Evolutionary conservation across 2,329 filamentous ascomycete species (phyloP).

Genomic region (Verruconis gallopava): DNA sequence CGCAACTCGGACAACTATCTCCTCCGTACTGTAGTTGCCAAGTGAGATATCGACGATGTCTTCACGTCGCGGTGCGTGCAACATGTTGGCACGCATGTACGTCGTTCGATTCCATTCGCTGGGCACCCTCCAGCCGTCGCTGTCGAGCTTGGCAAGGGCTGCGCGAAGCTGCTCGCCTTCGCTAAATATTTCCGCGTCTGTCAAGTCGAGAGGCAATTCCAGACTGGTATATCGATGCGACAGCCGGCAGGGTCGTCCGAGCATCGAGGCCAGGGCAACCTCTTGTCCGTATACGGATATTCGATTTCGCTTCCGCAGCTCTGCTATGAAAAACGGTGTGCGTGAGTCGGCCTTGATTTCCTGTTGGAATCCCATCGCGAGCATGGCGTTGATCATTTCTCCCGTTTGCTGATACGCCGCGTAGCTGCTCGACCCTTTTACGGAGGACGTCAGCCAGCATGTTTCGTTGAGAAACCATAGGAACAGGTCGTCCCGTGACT

Average conservation of each 20-base stretch:
- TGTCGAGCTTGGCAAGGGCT: slow-evolving; percentile 31
- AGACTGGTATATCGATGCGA: slow-evolving; percentile 41
- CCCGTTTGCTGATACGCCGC: slow-evolving; percentile 22
- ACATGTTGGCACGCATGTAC: slow-evolving; percentile 32
- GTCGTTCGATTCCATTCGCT: slow-evolving; percentile 33
- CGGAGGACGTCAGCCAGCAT: slow-evolving; percentile 15
- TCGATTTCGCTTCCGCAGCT: slow-evolving; percentile 23
- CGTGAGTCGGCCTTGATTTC: slow-evolving; percentile 20
- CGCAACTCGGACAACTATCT: slow-evolving; percentile 25
- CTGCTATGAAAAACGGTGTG: slow-evolving; percentile 24
- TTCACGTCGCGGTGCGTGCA: slow-evolving; percentile 40
- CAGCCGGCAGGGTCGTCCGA: slow-evolving; percentile 41
- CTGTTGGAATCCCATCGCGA: slow-evolving; percentile 25
- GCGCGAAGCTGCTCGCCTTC: slow-evolving; percentile 28
- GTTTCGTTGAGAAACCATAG: slow-evolving; percentile 24
- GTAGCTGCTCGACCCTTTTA: slow-evolving; percentile 21
- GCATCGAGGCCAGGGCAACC: slow-evolving; percentile 38
- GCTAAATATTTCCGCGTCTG: slow-evolving; percentile 35
- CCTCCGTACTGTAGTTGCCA: slow-evolving; percentile 22
- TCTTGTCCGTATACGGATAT: slow-evolving; percentile 28
- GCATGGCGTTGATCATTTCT: slow-evolving; percentile 18
- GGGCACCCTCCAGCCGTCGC: slow-evolving; percentile 39
- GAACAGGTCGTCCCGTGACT: slow-evolving; percentile 22
- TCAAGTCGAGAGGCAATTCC: slow-evolving; percentile 42
- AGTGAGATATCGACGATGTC: slow-evolving; percentile 47